Conservation (phyloP, 2,329 filamentous ascomycete genomes). For the Penicillium sp. region DNA sequence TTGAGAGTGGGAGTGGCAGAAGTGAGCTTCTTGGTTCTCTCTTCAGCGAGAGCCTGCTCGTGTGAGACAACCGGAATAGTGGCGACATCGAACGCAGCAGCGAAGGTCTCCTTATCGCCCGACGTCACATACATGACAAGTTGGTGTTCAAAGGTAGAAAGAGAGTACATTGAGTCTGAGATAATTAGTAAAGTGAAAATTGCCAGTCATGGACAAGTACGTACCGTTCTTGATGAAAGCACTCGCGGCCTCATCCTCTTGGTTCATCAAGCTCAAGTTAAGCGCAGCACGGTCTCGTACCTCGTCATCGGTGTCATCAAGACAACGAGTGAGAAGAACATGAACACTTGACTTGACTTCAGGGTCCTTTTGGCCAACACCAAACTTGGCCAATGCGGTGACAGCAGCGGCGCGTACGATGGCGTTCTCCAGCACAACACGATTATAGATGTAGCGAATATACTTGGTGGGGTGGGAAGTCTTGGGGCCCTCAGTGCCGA, state of each 20-base stretch:
- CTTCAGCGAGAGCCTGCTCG: conserved; percentile 93
- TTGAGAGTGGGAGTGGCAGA: conserved; percentile 90
- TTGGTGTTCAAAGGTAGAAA: conserved; percentile 93
- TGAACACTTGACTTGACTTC: conserved; percentile 95
- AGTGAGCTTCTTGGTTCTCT: conserved; percentile 94
- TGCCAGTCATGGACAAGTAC: conserved; percentile 15
- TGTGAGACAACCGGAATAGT: conserved; percentile 89
- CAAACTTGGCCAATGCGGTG: conserved; percentile 93
- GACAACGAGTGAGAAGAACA: conserved; percentile 84
- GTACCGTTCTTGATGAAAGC: conserved; percentile 90
- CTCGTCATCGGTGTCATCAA: conserved; percentile 97
- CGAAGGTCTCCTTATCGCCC: conserved; percentile 80
- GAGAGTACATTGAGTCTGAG: conserved; percentile 86
- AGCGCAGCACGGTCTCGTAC: conserved; percentile 92
- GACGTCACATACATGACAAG: conserved; percentile 96
- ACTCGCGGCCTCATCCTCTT: conserved; percentile 80
- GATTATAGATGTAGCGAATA: conserved; percentile 98
- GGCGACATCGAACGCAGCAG: conserved; percentile 81
- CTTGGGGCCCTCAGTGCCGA: conserved; percentile 91
- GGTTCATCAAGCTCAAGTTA: conserved; percentile 85
- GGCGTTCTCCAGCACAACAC: conserved; percentile 94
- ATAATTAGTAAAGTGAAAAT: conserved; percentile 20
- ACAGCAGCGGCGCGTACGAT: conserved; percentile 93
- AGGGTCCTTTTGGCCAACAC: conserved; percentile 90
- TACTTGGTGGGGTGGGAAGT: conserved; percentile 96